Percentiles rank a stretch among this genome's conserved stretches.
Evolutionary conservation across 176 grass and related monocot species (phyloP).

Genomic region (Otatea glauca): DNA sequence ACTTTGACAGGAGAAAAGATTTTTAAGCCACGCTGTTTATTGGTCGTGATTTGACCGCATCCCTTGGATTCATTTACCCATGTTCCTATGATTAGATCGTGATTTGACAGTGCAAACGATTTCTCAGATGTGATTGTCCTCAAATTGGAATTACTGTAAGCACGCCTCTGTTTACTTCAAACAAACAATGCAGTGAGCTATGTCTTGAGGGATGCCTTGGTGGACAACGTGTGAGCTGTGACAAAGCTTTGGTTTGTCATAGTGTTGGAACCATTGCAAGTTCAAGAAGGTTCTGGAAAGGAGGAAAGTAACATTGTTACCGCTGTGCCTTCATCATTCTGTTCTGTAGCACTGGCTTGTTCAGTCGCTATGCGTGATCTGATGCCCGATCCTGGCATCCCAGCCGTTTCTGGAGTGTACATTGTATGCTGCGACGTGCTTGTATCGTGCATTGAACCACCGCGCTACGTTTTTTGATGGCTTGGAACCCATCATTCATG

Average conservation of each 20-base stretch:
- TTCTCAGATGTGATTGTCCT: not conserved
- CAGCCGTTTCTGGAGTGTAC: not conserved
- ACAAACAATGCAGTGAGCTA: not conserved
- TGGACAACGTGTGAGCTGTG: too few relatives aligned
- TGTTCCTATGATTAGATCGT: too few relatives aligned
- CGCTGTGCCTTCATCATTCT: too few relatives aligned
- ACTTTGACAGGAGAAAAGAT: not conserved
- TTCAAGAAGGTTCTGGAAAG: too few relatives aligned
- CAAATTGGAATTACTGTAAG: not conserved
- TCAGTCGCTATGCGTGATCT: not conserved
- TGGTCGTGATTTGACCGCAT: not conserved
- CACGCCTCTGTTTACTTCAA: not conserved
- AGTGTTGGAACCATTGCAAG: too few relatives aligned
- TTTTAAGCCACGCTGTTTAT: not conserved
- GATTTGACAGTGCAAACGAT: too few relatives aligned
- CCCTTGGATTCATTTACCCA: not conserved
- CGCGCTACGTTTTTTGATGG: not conserved
- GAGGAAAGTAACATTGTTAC: too few relatives aligned
- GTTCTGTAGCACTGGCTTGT: not conserved
- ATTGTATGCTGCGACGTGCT: not conserved
- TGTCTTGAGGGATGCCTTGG: too few relatives aligned
- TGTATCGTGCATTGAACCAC: slow-evolving; percentile 2
- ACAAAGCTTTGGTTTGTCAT: too few relatives aligned
- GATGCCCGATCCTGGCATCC: not conserved
- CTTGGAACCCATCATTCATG: slow-evolving; percentile 17